Evolutionary conservation across 345 rosid species (phyloP).

Genomic region (Populus nigra): DNA sequence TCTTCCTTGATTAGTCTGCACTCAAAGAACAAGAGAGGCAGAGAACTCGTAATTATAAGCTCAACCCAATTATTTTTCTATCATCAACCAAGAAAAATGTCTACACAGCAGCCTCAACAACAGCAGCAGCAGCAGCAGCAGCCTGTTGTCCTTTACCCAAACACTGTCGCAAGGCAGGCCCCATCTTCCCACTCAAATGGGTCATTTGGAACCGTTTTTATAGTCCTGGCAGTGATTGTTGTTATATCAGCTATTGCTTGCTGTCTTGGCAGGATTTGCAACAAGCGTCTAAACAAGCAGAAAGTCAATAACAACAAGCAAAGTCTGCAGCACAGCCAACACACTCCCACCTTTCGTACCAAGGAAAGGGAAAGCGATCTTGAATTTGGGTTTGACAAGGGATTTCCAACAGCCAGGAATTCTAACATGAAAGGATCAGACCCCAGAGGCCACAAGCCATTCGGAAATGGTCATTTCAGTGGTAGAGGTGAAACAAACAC

Average conservation of each 20-base stretch:
- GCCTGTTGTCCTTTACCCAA: constrained; percentile 53
- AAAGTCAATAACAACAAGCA: constrained; percentile 7
- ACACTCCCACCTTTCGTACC: constrained; percentile 1
- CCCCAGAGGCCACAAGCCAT: constrained; percentile 25
- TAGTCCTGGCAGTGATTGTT: constrained; percentile 55
- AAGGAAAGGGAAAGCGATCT: constrained; percentile 19
- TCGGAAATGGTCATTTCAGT: constrained; percentile 5
- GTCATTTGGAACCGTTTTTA: constrained; percentile 65
- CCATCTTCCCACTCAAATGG: constrained; percentile 51
- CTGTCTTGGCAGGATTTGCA: constrained; percentile 56
- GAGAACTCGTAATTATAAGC: background rate
- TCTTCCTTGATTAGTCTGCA: constrained; percentile 34
- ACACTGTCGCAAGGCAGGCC: constrained; percentile 36
- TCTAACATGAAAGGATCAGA: constrained; percentile 20
- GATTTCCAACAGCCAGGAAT: constrained; percentile 22
- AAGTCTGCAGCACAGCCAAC: background rate
- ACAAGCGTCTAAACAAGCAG: constrained; percentile 16
- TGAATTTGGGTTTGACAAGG: constrained; percentile 49
- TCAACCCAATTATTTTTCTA: constrained; percentile 2
- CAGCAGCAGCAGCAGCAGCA: constrained; percentile 29
- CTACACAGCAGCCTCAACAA: constrained; percentile 1
- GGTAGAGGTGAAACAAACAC: background rate
- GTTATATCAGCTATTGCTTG: constrained; percentile 56
- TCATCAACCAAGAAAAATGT: constrained; percentile 9
- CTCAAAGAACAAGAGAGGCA: constrained; percentile 42